Percentiles rank a stretch among this genome's conserved stretches.
Evolutionary conservation across 129 eudicot species (phyloP).

Genomic region (Flaveria brownii): DNA sequence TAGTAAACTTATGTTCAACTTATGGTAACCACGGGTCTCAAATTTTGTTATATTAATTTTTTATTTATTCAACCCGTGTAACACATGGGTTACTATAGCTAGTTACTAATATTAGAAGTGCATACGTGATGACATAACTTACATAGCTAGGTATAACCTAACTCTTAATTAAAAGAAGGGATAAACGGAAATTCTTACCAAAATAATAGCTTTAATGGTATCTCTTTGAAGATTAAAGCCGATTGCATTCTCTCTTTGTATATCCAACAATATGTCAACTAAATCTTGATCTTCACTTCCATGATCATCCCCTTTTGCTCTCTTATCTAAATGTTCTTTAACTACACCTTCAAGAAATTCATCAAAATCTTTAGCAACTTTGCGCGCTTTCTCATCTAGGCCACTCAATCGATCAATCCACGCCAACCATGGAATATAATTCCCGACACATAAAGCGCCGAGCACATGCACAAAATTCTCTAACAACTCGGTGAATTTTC

Average conservation of each 20-base stretch:
- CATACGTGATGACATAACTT: background rate
- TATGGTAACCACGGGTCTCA: too few relatives aligned
- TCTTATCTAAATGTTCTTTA: constrained; percentile 32
- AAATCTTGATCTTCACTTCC: constrained; percentile 27
- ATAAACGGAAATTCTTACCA: constrained; percentile 26
- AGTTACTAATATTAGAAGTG: background rate
- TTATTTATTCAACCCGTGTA: too few relatives aligned
- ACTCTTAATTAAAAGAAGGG: background rate
- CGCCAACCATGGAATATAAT: constrained; percentile 47
- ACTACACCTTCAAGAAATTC: constrained; percentile 39
- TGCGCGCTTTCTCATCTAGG: constrained; percentile 23
- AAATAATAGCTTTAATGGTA: constrained; percentile 27
- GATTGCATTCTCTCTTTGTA: constrained; percentile 25
- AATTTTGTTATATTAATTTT: too few relatives aligned
- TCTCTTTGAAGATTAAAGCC: constrained; percentile 27
- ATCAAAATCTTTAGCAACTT: constrained; percentile 41
- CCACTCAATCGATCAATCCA: constrained; percentile 44
- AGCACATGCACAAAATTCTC: constrained; percentile 31
- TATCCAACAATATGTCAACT: constrained; percentile 29
- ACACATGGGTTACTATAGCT: too few relatives aligned
- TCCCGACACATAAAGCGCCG: constrained; percentile 33
- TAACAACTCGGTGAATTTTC: constrained; percentile 29
- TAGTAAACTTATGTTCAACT: too few relatives aligned
- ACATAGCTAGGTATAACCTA: background rate
- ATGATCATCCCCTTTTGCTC: constrained; percentile 2